These are phyloP conservation scores for Chloranthus sessilifolius DNA, from an alignment of 164 flowering plant species.

Conservation along the genomic window DNA sequence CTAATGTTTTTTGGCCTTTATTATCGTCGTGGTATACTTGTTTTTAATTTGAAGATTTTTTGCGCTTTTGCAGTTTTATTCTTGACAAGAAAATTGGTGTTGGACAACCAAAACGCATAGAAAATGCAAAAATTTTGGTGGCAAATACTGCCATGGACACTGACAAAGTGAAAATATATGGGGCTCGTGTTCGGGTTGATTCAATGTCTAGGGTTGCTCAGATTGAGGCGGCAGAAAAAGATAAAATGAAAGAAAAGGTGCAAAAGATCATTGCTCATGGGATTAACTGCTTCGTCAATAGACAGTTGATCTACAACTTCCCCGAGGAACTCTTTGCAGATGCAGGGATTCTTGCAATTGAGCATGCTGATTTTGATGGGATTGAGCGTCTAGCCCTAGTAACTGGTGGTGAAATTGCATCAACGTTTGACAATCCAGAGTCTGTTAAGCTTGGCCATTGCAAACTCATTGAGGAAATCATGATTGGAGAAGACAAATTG, in stretches of 20 bases:
- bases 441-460: conserved; percentile 97
- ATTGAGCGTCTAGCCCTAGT: conserved; percentile 93
- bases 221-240: conserved; percentile 93
- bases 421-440: conserved; percentile 98
- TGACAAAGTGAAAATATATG: conserved; percentile 96
- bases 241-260: conserved; percentile 95
- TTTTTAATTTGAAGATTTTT: neutral
- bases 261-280: conserved; percentile 90
- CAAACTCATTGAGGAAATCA: conserved; percentile 95
- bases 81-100: conserved; percentile 97
- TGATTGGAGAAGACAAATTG: conserved; percentile 97
- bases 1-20: neutral
- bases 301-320: conserved; percentile 95
- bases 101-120: conserved; percentile 96
- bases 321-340: conserved; percentile 99
- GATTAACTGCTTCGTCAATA: conserved; percentile 90
- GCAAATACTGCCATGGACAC: conserved; percentile 99
- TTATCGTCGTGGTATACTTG: neutral
- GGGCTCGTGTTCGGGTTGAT: conserved; percentile 98
- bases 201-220: conserved; percentile 96
- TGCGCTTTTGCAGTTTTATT: conserved; percentile 57
- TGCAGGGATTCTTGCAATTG: conserved; percentile 95
- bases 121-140: conserved; percentile 94
- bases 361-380: conserved; percentile 99
- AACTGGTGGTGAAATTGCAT: conserved; percentile 99